Percentiles rank a stretch among this genome's conserved stretches.
phyloP scores from a whole-genome alignment of 352 stramenopile genomes.

The Pythium monospermum region DNA sequence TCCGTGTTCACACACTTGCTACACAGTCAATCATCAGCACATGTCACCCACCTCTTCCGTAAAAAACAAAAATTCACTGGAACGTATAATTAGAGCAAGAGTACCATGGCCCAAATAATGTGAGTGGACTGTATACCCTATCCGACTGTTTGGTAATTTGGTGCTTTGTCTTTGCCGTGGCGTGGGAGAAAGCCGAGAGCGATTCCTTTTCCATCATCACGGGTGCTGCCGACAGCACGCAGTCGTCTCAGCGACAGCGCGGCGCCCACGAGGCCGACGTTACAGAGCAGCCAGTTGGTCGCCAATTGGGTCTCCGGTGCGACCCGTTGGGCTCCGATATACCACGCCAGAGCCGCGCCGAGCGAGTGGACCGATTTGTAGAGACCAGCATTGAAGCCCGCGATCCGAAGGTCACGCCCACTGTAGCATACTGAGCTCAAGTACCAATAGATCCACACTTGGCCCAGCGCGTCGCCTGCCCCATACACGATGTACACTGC shows the following conservation, averaged over 20 bases:
- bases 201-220: too few species aligned
- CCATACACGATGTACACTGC: constrained; percentile 68
- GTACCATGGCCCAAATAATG: too few species aligned
- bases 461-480: constrained; percentile 65
- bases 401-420: constrained; percentile 27
- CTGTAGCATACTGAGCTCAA: constrained; percentile 41
- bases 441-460: constrained; percentile 81
- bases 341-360: constrained; percentile 33
- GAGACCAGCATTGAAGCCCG: constrained; percentile 44
- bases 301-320: constrained; percentile 24
- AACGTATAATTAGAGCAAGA: too few species aligned
- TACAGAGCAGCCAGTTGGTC: constrained; percentile 32
- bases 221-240: too few species aligned
- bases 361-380: constrained; percentile 66
- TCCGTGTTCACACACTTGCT: too few species aligned
- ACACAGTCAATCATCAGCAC: too few species aligned
- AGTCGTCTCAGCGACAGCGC: constrained; percentile 11
- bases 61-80: too few species aligned
- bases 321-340: constrained; percentile 25
- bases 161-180: too few species aligned
- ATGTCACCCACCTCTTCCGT: too few species aligned
- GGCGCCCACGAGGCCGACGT: constrained; percentile 17
- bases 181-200: too few species aligned
- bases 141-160: too few species aligned
- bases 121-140: too few species aligned